A percentile compares a stretch with the other conserved stretches of the same genome.
These are phyloP conservation scores for Xylaria sp. DNA, from an alignment of 2,329 filamentous ascomycete species.

Conservation along the genomic window DNA sequence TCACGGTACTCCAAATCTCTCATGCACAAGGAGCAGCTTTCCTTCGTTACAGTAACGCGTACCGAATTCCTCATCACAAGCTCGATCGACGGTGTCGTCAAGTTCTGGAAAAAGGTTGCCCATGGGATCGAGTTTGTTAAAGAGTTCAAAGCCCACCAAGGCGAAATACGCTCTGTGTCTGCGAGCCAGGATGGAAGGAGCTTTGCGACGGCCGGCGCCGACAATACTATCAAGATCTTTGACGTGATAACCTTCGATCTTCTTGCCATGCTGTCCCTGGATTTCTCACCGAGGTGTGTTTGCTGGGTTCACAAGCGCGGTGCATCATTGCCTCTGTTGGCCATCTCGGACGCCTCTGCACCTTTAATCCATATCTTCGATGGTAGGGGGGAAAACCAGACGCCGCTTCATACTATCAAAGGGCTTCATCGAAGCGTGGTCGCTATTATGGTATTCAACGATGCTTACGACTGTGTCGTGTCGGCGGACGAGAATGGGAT, in stretches of 20 bases:
- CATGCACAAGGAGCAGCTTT: constrained; percentile 97
- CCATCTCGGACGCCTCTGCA: constrained; percentile 77
- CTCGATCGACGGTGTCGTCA: constrained; percentile 93
- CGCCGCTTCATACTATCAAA: constrained; percentile 77
- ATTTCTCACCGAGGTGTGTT: constrained; percentile 75
- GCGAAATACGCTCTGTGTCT: constrained; percentile 82
- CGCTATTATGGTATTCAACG: constrained; percentile 86
- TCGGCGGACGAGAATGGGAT: constrained; percentile 90
- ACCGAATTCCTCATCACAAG: constrained; percentile 97
- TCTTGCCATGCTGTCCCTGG: constrained; percentile 78
- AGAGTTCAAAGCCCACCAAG: constrained; percentile 89
- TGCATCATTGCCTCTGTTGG: constrained; percentile 84
- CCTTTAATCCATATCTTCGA: constrained; percentile 84
- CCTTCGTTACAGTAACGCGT: constrained; percentile 87
- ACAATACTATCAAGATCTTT: constrained; percentile 81
- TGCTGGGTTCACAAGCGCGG: constrained; percentile 93
- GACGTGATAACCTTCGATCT: constrained; percentile 88
- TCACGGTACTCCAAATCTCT: constrained; percentile 89
- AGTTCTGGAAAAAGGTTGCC: constrained; percentile 98
- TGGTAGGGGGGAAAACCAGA: constrained; percentile 79
- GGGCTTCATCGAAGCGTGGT: constrained; percentile 83
- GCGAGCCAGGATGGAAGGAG: constrained; percentile 89
- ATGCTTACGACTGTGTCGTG: constrained; percentile 84
- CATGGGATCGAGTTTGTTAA: constrained; percentile 97
- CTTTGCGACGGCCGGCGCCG: constrained; percentile 85